Evolutionary conservation across 2,329 filamentous ascomycete genomes (phyloP), one percentile per base, ranked within the genome.

Genomic region (Fusarium torulosum): DNA sequence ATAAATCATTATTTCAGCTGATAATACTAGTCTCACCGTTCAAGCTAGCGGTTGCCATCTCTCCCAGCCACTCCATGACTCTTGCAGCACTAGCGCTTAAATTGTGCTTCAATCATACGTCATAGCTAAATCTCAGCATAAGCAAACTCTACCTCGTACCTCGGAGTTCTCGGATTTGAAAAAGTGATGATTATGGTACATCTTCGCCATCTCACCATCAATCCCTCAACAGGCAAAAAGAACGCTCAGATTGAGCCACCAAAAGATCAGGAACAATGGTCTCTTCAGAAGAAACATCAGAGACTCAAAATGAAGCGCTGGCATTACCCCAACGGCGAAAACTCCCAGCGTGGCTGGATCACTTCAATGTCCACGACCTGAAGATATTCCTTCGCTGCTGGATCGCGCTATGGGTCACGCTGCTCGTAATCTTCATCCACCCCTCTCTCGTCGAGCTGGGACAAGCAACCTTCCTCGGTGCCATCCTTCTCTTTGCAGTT

Each of bases 331-430:
- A 23, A 1, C 33, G 21, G 4, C 56, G 59, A 7, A 62, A 59
- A 19, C 47, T 77, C n/a, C 76, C 77, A 4, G 44, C 69, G 27
- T 80, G 76, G 78, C 71, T 80, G 7, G 73, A 83, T 27, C 84
- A 84, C 63, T 81, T 84, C 77, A 85, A 84, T 59, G 62, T 61
- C 3, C 77, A 77, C 44, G 83, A 85, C 49, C 71, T 85, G 50
- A 84, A 84, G 60, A 75, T 78, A 27, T 70, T 83, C 6, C 77
- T 84, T 37, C 81, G 83, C 59, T 85, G 83, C 69, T 80, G 77
- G 61, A 71, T 79, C 2, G 83, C 83, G 2, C 76, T 76, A 20
- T 85, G 83, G 83, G 76, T 81, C 5, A 76, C 79, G 6, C 77
- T 77, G 6, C 65, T 85, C 13, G 75, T 85, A 55, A 78, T 84